A percentile compares a stretch with the other conserved stretches of the same genome.
These are phyloP conservation scores for Madurella fahalii DNA, from an alignment of 2,329 filamentous ascomycete species.

Conservation along the genomic window DNA sequence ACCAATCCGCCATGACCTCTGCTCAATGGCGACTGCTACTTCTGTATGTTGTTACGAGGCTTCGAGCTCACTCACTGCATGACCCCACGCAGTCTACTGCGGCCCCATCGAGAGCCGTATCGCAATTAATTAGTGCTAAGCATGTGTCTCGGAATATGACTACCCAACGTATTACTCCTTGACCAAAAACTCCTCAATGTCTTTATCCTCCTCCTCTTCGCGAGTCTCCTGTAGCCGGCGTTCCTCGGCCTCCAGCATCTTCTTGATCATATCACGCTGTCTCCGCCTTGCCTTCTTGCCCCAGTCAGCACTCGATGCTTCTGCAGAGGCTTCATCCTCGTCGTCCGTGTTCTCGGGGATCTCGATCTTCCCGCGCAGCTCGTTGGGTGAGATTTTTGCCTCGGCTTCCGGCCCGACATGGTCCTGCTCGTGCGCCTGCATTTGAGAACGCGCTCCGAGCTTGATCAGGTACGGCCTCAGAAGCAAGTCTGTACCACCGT, in stretches of 20 bases:
- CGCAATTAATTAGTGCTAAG: background rate
- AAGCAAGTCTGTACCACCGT: constrained; percentile 40
- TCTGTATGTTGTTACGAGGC: too few relatives aligned
- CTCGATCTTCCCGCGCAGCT: constrained; percentile 53
- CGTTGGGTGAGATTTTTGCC: constrained; percentile 57
- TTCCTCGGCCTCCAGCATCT: constrained; percentile 61
- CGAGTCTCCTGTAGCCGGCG: constrained; percentile 49
- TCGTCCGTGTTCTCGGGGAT: constrained; percentile 52
- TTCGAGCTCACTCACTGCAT: too few relatives aligned
- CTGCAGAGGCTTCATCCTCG: constrained; percentile 44
- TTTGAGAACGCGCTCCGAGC: constrained; percentile 58
- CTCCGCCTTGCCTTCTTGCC: constrained; percentile 66
- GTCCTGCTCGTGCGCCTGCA: constrained; percentile 57
- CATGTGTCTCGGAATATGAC: background rate
- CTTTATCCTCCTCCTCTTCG: constrained; percentile 67
- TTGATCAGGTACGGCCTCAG: constrained; percentile 71
- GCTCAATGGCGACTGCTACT: too few relatives aligned
- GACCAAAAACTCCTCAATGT: constrained; percentile 68
- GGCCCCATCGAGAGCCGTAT: background rate
- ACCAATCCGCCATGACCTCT: background rate
- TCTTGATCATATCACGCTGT: constrained; percentile 63
- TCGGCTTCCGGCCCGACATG: constrained; percentile 40
- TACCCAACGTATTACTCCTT: constrained; percentile 32
- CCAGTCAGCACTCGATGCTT: constrained; percentile 55
- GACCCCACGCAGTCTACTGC: background rate